Percentiles rank a stretch among this genome's conserved stretches.
Evolutionary conservation across 306 rosid genomes (phyloP).

Genomic region (Hippophae rhamnoides): DNA sequence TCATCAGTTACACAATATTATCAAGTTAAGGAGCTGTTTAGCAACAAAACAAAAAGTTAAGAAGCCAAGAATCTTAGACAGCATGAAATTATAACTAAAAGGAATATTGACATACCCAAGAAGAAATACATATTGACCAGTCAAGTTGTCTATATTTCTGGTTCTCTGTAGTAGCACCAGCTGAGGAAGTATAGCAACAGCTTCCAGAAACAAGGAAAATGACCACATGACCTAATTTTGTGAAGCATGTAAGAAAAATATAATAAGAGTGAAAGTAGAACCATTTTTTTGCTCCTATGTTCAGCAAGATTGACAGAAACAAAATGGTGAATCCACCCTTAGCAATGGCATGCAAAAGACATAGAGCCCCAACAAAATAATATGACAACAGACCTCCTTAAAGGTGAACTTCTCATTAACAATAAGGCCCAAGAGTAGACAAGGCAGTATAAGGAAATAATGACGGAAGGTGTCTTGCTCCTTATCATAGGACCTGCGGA

Average conservation of each 20-base stretch:
- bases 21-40: no score
- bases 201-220: slow-evolving; percentile 78
- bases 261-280: background rate
- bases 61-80: no score
- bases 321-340: no score
- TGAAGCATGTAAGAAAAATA: slow-evolving; percentile 11
- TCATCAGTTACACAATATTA: no score
- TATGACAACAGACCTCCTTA: background rate
- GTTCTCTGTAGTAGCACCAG: slow-evolving; percentile 78
- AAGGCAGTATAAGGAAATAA: no score
- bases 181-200: slow-evolving; percentile 91
- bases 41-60: no score
- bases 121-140: slow-evolving; percentile 80
- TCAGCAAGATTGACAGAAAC: no score
- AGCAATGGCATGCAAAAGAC: background rate
- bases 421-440: background rate
- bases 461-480: no score
- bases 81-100: background rate
- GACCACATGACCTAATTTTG: slow-evolving; percentile 71
- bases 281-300: no score
- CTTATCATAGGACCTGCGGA: no score
- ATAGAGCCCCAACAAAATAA: background rate
- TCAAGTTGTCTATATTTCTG: slow-evolving; percentile 84
- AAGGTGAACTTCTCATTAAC: background rate
- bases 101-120: slow-evolving; percentile 54